Conservation (phyloP, 371 early-diverging fungal species). For the Mucor plumbeus region DNA sequence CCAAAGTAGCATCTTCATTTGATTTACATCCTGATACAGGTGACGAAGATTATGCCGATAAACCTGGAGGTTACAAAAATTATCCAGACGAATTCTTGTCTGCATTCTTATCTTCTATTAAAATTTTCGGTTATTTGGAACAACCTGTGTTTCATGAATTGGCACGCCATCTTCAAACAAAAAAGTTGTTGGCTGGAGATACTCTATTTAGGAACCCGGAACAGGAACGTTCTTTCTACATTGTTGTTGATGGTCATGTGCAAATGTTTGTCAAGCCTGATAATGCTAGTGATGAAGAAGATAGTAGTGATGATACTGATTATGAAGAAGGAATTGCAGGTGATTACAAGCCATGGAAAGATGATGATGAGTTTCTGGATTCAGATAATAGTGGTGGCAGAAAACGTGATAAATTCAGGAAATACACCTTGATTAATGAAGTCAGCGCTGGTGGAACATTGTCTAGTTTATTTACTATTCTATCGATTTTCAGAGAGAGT, state of each 20-base stretch:
- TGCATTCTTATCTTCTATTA: constrained; percentile 86
- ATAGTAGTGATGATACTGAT: constrained; percentile 31
- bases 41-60: constrained; percentile 59
- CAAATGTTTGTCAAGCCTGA: constrained; percentile 76
- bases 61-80: constrained; percentile 43
- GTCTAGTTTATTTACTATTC: constrained; percentile 89
- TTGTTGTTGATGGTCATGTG: constrained; percentile 94
- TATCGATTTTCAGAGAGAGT: constrained; percentile 90
- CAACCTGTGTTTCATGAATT: constrained; percentile 96
- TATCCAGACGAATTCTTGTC: constrained; percentile 87
- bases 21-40: constrained; percentile 83
- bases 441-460: constrained; percentile 91
- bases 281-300: constrained; percentile 36
- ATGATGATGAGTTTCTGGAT: constrained; percentile 4
- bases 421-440: constrained; percentile 85
- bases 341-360: constrained; percentile 14
- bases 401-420: constrained; percentile 41
- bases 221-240: constrained; percentile 84
- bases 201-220: constrained; percentile 80
- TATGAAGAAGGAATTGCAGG: constrained; percentile 11
- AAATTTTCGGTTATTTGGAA: constrained; percentile 97
- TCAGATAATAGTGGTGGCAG: neutral
- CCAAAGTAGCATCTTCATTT: constrained; percentile 66
- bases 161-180: constrained; percentile 85
- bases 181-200: constrained; percentile 85